phyloP scores from a whole-genome alignment of 768 basidiomycete genomes.

The Boletus bicolor region DNA sequence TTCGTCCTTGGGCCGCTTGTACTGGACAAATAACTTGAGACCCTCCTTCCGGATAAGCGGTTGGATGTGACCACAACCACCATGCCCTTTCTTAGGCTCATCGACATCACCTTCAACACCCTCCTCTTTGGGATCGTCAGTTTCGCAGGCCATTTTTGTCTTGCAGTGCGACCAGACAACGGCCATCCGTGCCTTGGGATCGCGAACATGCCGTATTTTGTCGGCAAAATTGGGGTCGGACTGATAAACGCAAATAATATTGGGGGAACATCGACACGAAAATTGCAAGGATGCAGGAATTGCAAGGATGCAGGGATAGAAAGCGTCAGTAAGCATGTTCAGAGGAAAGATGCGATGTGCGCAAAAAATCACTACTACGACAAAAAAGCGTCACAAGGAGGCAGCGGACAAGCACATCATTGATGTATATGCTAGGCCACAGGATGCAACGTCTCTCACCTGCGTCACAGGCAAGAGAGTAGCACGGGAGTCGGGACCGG shows the following conservation, averaged over 20 bases:
- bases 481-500: conserved; percentile 28
- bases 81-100: conserved; percentile 86
- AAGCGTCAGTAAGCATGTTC: conserved; percentile 56
- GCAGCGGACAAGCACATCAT: conserved; percentile 48
- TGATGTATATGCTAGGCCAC: conserved; percentile 56
- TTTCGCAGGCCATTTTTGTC: conserved; percentile 82
- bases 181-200: conserved; percentile 84
- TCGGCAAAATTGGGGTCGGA: conserved; percentile 81
- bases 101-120: conserved; percentile 59
- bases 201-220: conserved; percentile 82
- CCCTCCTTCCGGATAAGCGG: conserved; percentile 92
- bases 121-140: conserved; percentile 87
- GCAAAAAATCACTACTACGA: conserved; percentile 27
- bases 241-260: conserved; percentile 43
- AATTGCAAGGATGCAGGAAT: conserved; percentile 39
- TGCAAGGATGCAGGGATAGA: conserved; percentile 46
- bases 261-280: conserved; percentile 25
- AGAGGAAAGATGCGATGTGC: conserved; percentile 32
- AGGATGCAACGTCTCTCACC: conserved; percentile 41
- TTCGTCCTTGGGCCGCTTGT: conserved; percentile 92
- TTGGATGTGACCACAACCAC: conserved; percentile 94
- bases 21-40: conserved; percentile 89
- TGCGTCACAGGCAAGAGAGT: conserved; percentile 70
- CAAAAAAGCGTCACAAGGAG: conserved; percentile 55
- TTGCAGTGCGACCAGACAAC: conserved; percentile 86